Conservation (phyloP, 2,329 filamentous ascomycete genomes). For the Podosphaera fusca region DNA sequence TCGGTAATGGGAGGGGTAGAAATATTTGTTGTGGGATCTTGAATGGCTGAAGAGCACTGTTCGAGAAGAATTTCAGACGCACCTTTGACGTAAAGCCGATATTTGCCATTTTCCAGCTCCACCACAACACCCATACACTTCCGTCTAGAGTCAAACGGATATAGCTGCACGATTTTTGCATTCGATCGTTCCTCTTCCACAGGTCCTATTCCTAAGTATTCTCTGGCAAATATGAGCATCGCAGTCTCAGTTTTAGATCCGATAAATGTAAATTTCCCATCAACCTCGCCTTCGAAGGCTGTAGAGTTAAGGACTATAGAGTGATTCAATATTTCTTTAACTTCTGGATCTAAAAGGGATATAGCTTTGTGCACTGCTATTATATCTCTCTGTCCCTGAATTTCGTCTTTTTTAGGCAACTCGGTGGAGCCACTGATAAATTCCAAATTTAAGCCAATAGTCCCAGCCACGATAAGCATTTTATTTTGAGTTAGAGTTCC, state of each 20-base stretch:
- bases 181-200: slow-evolving; percentile 39
- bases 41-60: slow-evolving; percentile 26
- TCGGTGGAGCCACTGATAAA: slow-evolving; percentile 21
- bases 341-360: slow-evolving; percentile 9
- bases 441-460: slow-evolving; percentile 33
- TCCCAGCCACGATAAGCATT: slow-evolving; percentile 55
- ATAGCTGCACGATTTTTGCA: slow-evolving; percentile 30
- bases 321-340: slow-evolving; percentile 27
- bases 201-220: slow-evolving; percentile 39
- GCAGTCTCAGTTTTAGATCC: slow-evolving; percentile 63
- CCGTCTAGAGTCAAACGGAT: slow-evolving; percentile 20
- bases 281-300: slow-evolving; percentile 41
- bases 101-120: slow-evolving; percentile 22
- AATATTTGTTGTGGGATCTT: slow-evolving; percentile 33
- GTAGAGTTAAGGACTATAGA: slow-evolving; percentile 47
- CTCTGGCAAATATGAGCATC: slow-evolving; percentile 43
- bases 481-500: slow-evolving; percentile 53
- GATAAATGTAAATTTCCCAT: slow-evolving; percentile 36
- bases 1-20: slow-evolving; percentile 27
- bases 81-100: slow-evolving; percentile 27
- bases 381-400: slow-evolving; percentile 12
- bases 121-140: slow-evolving; percentile 49
- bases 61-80: slow-evolving; percentile 27
- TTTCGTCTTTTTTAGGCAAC: slow-evolving; percentile 8
- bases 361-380: slow-evolving; percentile 12